Evolutionary conservation across 2,329 filamentous ascomycete genomes (phyloP).

Genomic region (Ceratocystis alfenasii): DNA sequence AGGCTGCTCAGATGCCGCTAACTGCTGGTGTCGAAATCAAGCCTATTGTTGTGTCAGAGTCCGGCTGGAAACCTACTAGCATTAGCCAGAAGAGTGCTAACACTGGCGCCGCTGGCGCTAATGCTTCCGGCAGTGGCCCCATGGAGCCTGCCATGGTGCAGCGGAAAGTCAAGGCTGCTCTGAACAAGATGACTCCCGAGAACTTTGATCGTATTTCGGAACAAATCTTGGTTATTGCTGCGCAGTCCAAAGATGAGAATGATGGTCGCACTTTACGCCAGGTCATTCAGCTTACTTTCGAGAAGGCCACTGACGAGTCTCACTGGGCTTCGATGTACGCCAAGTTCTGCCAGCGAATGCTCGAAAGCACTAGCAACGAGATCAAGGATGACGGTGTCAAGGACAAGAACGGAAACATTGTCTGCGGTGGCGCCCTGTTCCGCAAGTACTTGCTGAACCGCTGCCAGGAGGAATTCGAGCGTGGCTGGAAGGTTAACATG

Average conservation of each 20-base stretch:
- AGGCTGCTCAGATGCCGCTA: conserved; percentile 81
- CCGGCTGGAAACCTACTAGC: conserved; percentile 82
- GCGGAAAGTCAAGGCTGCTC: conserved; percentile 92
- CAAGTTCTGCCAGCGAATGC: conserved; percentile 95
- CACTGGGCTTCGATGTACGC: conserved; percentile 99
- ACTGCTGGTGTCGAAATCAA: conserved; percentile 73
- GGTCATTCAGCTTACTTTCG: conserved; percentile 96
- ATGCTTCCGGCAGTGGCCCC: conserved; percentile 37
- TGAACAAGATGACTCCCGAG: conserved; percentile 99
- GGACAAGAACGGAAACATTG: conserved; percentile 78
- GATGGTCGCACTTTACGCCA: conserved; percentile 92
- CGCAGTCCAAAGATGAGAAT: conserved; percentile 86
- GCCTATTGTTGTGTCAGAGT: conserved; percentile 58
- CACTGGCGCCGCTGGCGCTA: conserved; percentile 28
- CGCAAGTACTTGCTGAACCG: conserved; percentile 96
- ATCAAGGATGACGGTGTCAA: conserved; percentile 92
- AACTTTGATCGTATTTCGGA: conserved; percentile 95
- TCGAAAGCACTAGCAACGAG: conserved; percentile 85
- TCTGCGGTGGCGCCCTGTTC: conserved; percentile 89
- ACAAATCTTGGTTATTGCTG: conserved; percentile 83
- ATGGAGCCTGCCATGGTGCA: conserved; percentile 90
- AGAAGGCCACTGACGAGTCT: conserved; percentile 96
- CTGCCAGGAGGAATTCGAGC: conserved; percentile 97
- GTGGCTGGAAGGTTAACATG: conserved; percentile 86
- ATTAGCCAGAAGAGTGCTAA: conserved; percentile 36